A percentile compares a stretch with the other conserved stretches of the same genome.
Conservation (phyloP, 371 early-diverging fungal species). For the Dentiscutata heterogama region DNA sequence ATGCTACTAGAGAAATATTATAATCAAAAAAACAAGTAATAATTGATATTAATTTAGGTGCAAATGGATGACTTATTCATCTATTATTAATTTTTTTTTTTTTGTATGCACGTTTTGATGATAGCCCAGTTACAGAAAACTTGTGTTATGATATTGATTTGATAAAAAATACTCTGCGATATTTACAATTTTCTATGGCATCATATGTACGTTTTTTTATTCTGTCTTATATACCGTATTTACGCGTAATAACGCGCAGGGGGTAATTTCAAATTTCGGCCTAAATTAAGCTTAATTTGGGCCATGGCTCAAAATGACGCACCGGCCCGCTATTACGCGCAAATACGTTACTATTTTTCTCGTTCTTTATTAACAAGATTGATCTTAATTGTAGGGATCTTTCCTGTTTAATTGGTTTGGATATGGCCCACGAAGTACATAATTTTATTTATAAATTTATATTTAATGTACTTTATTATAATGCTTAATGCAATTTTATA, state of each 20-base stretch:
- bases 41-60: no score
- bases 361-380: background rate
- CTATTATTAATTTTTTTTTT: background rate
- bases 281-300: background rate
- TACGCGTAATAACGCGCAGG: no score
- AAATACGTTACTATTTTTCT: no score
- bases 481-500: slow-evolving; percentile 64
- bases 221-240: background rate
- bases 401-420: slow-evolving; percentile 85
- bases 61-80: slow-evolving; percentile 46
- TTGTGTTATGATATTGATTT: slow-evolving; percentile 60
- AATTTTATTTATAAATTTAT: background rate
- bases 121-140: slow-evolving; percentile 56
- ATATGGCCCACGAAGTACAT: slow-evolving; percentile 49
- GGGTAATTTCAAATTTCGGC: no score
- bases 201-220: slow-evolving; percentile 58
- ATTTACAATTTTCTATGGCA: slow-evolving; percentile 73
- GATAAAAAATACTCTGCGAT: slow-evolving; percentile 66
- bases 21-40: slow-evolving; percentile 61
- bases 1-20: slow-evolving; percentile 73
- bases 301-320: no score
- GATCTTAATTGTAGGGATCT: slow-evolving; percentile 70
- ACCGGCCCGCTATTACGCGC: no score
- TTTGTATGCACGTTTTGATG: background rate
- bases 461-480: slow-evolving; percentile 54